Percentiles rank a stretch among this genome's conserved stretches.
Evolutionary conservation across 2,329 filamentous ascomycete species (phyloP).

Genomic region (Aureobasidium subglaciale): DNA sequence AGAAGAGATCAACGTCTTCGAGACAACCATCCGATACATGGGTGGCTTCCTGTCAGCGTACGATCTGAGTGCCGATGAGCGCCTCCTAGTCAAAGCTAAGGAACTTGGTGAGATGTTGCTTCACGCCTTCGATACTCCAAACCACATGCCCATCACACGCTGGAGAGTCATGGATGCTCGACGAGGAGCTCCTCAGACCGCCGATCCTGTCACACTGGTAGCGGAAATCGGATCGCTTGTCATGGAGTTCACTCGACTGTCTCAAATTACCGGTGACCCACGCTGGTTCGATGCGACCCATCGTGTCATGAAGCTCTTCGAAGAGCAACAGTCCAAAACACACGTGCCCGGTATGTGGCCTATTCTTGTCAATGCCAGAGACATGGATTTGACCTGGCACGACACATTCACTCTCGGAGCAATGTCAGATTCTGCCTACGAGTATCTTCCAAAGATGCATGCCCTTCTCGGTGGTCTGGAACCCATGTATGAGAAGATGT

Average conservation of each 20-base stretch:
- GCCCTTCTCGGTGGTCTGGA: conserved; percentile 41
- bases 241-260: conserved; percentile 43
- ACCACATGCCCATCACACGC: conserved; percentile 39
- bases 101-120: conserved; percentile 39
- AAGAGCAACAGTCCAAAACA: conserved; percentile 36
- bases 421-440: conserved; percentile 32
- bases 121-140: conserved; percentile 42
- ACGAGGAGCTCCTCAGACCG: conserved; percentile 32
- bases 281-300: conserved; percentile 42
- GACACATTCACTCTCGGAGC: conserved; percentile 31
- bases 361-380: conserved; percentile 35
- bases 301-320: conserved; percentile 36
- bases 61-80: conserved; percentile 30
- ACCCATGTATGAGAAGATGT: conserved; percentile 45
- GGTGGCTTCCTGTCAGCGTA: conserved; percentile 32
- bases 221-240: conserved; percentile 42
- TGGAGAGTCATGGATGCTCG: conserved; percentile 37
- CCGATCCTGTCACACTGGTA: conserved; percentile 35
- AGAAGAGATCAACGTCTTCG: conserved; percentile 41
- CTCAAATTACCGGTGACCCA: conserved; percentile 37
- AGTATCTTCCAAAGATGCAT: conserved; percentile 43
- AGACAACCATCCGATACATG: conserved; percentile 41
- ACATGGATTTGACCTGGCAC: conserved; percentile 35
- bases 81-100: conserved; percentile 30
- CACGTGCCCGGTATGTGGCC: conserved; percentile 44